Evolutionary conservation across 163 green algal genomes (phyloP).

Genomic region (Smithsoniella earleae): DNA sequence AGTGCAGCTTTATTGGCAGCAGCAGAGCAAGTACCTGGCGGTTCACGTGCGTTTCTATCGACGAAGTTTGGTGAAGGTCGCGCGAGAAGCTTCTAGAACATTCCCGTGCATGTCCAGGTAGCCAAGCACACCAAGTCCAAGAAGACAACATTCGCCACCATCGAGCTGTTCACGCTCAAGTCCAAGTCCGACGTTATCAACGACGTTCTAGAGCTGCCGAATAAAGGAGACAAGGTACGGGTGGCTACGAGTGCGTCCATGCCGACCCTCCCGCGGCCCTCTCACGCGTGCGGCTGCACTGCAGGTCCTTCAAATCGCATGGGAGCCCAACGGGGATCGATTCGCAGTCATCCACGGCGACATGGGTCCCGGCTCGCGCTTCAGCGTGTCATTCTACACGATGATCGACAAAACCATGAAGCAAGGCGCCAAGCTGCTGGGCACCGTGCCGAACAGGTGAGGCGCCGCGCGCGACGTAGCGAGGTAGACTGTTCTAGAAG

Average conservation of each 20-base stretch:
- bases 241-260: not conserved
- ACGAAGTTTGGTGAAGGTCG: too few relatives aligned
- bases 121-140: conserved; percentile 82
- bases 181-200: conserved; percentile 25
- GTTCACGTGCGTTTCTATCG: conserved; percentile 84
- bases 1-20: conserved; percentile 89
- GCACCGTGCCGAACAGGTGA: conserved; percentile 41
- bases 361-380: conserved; percentile 44
- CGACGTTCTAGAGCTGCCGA: conserved; percentile 85
- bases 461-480: too few relatives aligned
- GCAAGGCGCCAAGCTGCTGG: conserved; percentile 48
- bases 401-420: conserved; percentile 78
- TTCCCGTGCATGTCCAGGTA: too few relatives aligned
- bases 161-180: conserved; percentile 77
- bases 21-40: conserved; percentile 89
- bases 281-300: conserved; percentile 39
- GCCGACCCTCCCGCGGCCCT: not conserved
- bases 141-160: conserved; percentile 88
- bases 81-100: too few relatives aligned
- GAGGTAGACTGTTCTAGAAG: too few relatives aligned
- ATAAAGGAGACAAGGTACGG: conserved; percentile 87
- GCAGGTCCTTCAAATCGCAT: conserved; percentile 79
- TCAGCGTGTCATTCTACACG: conserved; percentile 80
- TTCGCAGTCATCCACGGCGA: conserved; percentile 91
- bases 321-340: conserved; percentile 83